Evolutionary conservation across 139 green algal species (phyloP).

Genomic region (Chlamydomonas sp.): DNA sequence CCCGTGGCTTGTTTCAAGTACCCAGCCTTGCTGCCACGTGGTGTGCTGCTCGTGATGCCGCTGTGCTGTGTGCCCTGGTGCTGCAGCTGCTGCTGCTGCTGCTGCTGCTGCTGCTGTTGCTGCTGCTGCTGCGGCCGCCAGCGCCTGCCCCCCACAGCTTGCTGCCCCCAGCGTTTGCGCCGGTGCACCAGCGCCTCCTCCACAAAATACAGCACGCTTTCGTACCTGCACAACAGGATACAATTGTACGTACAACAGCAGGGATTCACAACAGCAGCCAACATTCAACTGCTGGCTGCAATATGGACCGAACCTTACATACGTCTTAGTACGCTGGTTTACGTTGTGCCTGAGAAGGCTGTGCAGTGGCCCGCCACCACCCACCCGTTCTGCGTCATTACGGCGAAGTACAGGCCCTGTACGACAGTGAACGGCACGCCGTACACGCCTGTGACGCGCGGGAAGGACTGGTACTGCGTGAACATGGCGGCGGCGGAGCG

Average conservation of each 20-base stretch:
- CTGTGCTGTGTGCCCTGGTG: not conserved
- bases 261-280: too few species aligned
- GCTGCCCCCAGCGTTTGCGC: not conserved
- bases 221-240: not conserved
- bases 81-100: not conserved
- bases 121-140: not conserved
- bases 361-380: not conserved
- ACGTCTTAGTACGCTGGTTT: too few species aligned
- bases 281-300: too few species aligned
- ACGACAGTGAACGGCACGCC: not conserved
- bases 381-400: not conserved
- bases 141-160: not conserved
- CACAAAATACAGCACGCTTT: constrained; percentile 26
- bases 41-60: not conserved
- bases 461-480: not conserved
- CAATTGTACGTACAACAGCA: too few species aligned
- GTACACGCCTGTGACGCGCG: not conserved
- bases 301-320: too few species aligned
- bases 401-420: not conserved
- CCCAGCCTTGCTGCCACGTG: too few species aligned
- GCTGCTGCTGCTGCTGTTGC: not conserved
- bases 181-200: constrained; percentile 24
- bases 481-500: not conserved
- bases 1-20: too few species aligned
- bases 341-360: too few species aligned